phyloP scores from a whole-genome alignment of 768 basidiomycete species.

The Lepiota venenata region DNA sequence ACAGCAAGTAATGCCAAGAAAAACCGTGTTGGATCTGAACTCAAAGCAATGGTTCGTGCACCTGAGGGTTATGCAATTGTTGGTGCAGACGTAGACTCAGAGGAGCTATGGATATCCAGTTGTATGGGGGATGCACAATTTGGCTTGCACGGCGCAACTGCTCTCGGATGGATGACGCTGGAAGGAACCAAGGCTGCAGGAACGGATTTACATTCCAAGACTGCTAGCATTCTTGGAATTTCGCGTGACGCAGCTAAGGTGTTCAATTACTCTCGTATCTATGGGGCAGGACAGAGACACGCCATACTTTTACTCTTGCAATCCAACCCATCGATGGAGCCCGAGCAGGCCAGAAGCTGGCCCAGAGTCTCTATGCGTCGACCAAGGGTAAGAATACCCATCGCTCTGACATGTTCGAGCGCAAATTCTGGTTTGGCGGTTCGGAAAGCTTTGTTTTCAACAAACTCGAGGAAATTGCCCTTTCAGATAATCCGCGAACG shows the following conservation, averaged over 20 bases:
- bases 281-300: conserved; percentile 97
- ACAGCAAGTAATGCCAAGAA: conserved; percentile 98
- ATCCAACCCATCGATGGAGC: conserved; percentile 74
- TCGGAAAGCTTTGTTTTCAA: conserved; percentile 97
- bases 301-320: conserved; percentile 86
- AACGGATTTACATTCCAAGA: conserved; percentile 96
- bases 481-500: conserved; percentile 82
- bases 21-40: conserved; percentile 96
- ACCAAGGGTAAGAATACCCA: conserved; percentile 93
- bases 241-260: conserved; percentile 95
- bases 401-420: conserved; percentile 65
- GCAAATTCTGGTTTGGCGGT: conserved; percentile 95
- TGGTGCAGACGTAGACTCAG: conserved; percentile 97
- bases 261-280: conserved; percentile 98
- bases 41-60: conserved; percentile 96
- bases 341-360: conserved; percentile 78
- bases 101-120: conserved; percentile 98
- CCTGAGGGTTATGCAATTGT: conserved; percentile 93
- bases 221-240: conserved; percentile 88
- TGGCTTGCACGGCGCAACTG: conserved; percentile 93
- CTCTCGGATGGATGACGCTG: conserved; percentile 99
- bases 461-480: conserved; percentile 92
- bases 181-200: conserved; percentile 95
- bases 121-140: conserved; percentile 99
- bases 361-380: conserved; percentile 82